Evolutionary conservation across 1,284 basidiomycete genomes (phyloP).

Genomic region (Austroboletus novae-zelandiae): DNA sequence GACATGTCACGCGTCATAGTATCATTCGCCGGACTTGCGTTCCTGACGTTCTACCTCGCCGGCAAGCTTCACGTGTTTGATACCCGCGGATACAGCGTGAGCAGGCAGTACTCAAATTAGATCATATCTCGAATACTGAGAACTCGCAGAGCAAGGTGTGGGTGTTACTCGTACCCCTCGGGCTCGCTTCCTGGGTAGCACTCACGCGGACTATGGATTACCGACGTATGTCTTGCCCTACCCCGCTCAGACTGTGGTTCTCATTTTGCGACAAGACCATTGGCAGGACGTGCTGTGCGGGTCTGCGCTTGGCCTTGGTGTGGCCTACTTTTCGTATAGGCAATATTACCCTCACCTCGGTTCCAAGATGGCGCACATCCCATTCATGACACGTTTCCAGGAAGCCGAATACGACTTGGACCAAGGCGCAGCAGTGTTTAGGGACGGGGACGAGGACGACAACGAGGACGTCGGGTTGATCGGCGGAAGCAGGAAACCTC

Average conservation of each 20-base stretch:
- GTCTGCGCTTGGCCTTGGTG: conserved; percentile 45
- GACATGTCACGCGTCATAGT: conserved; percentile 36
- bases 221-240: conserved; percentile 44
- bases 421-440: background rate
- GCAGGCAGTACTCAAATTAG: conserved; percentile 14
- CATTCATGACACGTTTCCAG: conserved; percentile 43
- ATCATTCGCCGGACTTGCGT: conserved; percentile 73
- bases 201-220: conserved; percentile 69
- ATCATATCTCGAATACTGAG: background rate
- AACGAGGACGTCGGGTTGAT: conserved; percentile 39
- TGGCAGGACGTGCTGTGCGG: conserved; percentile 58
- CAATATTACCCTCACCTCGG: conserved; percentile 40
- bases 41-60: conserved; percentile 67
- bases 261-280: conserved; percentile 38
- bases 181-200: conserved; percentile 65
- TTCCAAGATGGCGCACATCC: conserved; percentile 39
- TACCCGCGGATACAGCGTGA: conserved; percentile 54
- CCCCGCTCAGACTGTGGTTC: background rate
- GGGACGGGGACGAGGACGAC: conserved; percentile 9
- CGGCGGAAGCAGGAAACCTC: conserved; percentile 11
- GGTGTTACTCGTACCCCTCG: conserved; percentile 61
- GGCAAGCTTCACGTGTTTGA: conserved; percentile 80
- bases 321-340: conserved; percentile 50
- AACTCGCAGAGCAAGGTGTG: conserved; percentile 55
- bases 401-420: conserved; percentile 2